phyloP scores from a whole-genome alignment of 371 early-diverging fungal species.

The Nematocida parisii region DNA sequence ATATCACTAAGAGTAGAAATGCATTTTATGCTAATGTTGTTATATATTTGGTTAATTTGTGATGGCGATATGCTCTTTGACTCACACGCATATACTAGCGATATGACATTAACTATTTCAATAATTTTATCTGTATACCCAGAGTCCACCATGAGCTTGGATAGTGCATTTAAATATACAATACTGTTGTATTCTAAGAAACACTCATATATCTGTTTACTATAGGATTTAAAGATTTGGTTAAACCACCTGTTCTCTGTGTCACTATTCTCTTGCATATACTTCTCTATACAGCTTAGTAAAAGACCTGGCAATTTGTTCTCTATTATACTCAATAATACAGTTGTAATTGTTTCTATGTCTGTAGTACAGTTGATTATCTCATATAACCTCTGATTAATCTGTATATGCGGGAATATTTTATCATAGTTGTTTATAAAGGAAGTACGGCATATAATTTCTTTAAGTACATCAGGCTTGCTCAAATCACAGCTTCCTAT shows the following conservation, averaged over 20 bases:
- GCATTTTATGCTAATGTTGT: neutral
- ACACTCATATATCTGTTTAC: neutral
- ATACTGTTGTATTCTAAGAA: neutral
- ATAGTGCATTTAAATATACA: neutral
- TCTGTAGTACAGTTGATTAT: neutral
- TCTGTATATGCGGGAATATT: neutral
- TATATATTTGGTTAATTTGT: neutral
- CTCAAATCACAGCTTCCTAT: neutral
- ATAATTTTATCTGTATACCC: neutral
- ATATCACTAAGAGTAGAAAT: too few species aligned
- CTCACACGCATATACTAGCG: neutral
- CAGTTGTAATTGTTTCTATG: neutral
- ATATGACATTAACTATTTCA: neutral
- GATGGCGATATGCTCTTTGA: neutral
- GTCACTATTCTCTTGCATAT: neutral
- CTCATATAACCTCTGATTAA: neutral
- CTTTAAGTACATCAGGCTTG: neutral
- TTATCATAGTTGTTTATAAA: neutral
- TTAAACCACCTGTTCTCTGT: neutral
- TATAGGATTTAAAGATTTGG: neutral
- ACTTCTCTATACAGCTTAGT: neutral
- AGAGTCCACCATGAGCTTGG: too few species aligned
- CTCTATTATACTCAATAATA: neutral
- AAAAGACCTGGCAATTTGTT: neutral
- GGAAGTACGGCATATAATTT: neutral